Base-by-base conservation (phyloP, 768 basidiomycete species). In the Rhodotorula toruloides region DNA sequence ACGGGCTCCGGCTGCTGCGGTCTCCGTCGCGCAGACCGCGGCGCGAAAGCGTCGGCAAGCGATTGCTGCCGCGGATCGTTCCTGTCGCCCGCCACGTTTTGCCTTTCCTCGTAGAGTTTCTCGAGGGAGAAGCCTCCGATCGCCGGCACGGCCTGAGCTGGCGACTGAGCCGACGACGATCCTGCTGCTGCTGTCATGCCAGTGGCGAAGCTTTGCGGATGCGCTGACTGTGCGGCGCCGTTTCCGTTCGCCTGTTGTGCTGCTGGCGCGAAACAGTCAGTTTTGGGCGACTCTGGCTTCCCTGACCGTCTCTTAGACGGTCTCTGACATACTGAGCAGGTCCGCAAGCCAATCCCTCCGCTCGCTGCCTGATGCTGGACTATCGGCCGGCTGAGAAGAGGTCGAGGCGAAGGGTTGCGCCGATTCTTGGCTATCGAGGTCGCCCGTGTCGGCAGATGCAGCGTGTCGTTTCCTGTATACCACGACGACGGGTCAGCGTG, bases 21-120 rank as follows among this genome's bases (percentile, higher is more conserved):
- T 34, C 39, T 5, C 19, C 49, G n/a, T 46, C 43, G 0, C 3
- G 48, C 48, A 8, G 31, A 19, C 1, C 48, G 31, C 9, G 52
- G 34, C 27, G 57, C 46, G 36, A 65, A 65, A 4, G 58, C 63
- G 11, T 58, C 63, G 22, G 63, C 63, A 31, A 65, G 31, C 31
- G 49, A 53, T 3, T 65, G 63, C 3, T 57, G 22, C 50, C 36
- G 50, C 42, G 54, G 55, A 9, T n/a, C 34, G 11, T 9, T 16
- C 49, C 42, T 52, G 2, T 37, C 43, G 39, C 32, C 44, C 1
- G 12, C 53, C 19, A n/a, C 56, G 17, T 25, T n/a, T 21, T 29
- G 46, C 10, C 50, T 59, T 32, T 59, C 58, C 17, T 50, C 14
- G 10, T 58, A 31, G 1, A 65, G 31, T 37, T 54, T 58, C 27